Evolutionary conservation across 169 alveolate genomes (phyloP).

Genomic region (Cyclospora cayetanensis): DNA sequence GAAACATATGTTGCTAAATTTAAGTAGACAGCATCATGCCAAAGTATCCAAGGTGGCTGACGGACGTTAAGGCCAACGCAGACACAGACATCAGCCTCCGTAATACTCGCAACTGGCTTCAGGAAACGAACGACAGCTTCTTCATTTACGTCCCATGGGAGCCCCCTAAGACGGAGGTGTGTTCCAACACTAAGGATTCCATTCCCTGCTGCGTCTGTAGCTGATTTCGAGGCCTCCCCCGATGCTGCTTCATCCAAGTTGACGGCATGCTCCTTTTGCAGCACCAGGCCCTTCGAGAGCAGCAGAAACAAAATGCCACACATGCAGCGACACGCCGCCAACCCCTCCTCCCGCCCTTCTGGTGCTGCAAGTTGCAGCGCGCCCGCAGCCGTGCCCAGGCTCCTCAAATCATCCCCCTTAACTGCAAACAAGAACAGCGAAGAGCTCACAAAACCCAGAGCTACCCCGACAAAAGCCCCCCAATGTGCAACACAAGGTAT

Average conservation of each 20-base stretch:
- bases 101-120: conserved; percentile 45
- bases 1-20: background rate
- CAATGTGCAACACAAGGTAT: background rate
- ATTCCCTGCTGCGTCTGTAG: background rate
- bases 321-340: conserved; percentile 69
- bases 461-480: conserved; percentile 28
- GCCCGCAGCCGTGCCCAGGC: conserved; percentile 67
- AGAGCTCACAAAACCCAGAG: conserved; percentile 48
- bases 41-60: background rate
- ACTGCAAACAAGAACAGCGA: conserved; percentile 67
- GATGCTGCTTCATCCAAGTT: conserved; percentile 31
- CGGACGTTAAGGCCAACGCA: conserved; percentile 69
- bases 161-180: conserved; percentile 74
- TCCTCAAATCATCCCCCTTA: conserved; percentile 58
- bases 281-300: conserved; percentile 65
- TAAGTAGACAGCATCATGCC: background rate
- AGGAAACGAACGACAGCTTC: conserved; percentile 71
- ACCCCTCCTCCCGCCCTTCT: conserved; percentile 66
- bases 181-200: conserved; percentile 33
- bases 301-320: conserved; percentile 64
- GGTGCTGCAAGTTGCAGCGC: conserved; percentile 69
- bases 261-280: conserved; percentile 51
- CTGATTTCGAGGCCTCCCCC: background rate
- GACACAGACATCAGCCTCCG: conserved; percentile 47
- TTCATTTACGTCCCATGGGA: conserved; percentile 77